Evolutionary conservation across 139 green algal genomes (phyloP), one percentile per base, ranked within the genome.

Genomic region (Chlorella sp.): DNA sequence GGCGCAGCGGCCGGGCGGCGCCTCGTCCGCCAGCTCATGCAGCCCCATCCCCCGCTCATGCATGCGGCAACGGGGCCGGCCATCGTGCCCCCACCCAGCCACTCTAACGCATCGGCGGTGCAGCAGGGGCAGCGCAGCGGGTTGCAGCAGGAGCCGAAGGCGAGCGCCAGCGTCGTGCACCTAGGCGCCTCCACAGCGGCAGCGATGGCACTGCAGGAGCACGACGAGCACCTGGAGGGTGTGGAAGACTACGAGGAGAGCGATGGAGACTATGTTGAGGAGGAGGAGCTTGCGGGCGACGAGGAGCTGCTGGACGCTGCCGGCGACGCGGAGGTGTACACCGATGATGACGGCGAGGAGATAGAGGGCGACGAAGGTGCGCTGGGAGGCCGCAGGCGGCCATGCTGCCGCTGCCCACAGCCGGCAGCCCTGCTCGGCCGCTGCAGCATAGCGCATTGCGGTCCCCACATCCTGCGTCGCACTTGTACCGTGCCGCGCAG

Each of bases 201-300:
- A 71, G 63, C 63, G 60, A 69, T 69, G 63, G 28, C 64, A 23
- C 11, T 60, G 51, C 20, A 71, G 30, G 34, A 39, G n/a, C 64
- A 71, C 41, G 30, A 71, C 30, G 64, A 71, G n/a, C 30, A 71
- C 1, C 23, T 28, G 23, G 64, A 41, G 4, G 64, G n/a, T 4
- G 78, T 75, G 78, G 39, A 74, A n/a, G 63, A 62, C 38, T 60
- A 60, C 26, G 78, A 74, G 70, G 78, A 74, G 70, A 28, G 15
- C 15, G 56, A 56, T 16, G 51, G 39, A 16, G 51, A 81, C 11
- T 82, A 63, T n/a, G 57, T 39, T 36, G 15, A 81, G 5, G 69
- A 84, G 39, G 87, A 82, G 74, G 65, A 79, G 21, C 20, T 89
- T 13, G 78, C 87, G 9, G 87, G 75, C 28, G 85, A 90, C n/a